Conservation (phyloP, 2,329 filamentous ascomycete species). For the Verticillium albo-atrum region DNA sequence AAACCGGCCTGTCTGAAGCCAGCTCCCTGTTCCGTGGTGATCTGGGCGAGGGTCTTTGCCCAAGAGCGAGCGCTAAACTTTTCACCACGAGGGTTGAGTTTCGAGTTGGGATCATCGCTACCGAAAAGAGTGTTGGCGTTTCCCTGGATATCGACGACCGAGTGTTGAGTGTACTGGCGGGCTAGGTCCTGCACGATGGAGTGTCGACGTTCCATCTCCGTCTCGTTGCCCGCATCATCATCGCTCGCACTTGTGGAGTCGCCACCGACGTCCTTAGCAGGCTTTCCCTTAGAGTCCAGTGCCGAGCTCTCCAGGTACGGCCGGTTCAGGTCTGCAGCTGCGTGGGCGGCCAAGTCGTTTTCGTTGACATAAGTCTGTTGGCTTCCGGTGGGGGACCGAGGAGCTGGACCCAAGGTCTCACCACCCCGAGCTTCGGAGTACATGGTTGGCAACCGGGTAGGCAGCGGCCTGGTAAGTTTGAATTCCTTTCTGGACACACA, state of each 20-base stretch:
- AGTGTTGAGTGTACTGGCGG: conserved; percentile 15
- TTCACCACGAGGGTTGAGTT: conserved; percentile 41
- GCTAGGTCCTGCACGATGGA: conserved; percentile 17
- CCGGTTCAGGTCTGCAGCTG: background rate
- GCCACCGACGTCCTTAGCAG: background rate
- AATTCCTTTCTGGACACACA: background rate
- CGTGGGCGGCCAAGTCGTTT: background rate
- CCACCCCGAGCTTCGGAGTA: background rate
- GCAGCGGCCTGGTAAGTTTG: background rate
- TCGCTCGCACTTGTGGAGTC: conserved; percentile 5
- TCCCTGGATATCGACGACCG: conserved; percentile 11
- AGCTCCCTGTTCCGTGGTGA: conserved; percentile 17
- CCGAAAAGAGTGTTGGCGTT: conserved; percentile 19
- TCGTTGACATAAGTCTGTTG: conserved; percentile 10
- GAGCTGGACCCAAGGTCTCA: background rate
- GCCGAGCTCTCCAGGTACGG: background rate
- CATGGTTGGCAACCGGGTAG: background rate
- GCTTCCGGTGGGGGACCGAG: conserved; percentile 6
- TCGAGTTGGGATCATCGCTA: conserved; percentile 31
- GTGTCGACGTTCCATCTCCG: conserved; percentile 11
- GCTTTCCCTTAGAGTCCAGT: background rate
- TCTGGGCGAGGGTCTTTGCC: conserved; percentile 21
- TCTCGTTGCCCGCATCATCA: conserved; percentile 8
- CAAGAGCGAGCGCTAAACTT: conserved; percentile 45
- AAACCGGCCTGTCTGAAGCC: conserved; percentile 26